phyloP scores from a whole-genome alignment of 1,284 basidiomycete species.

The Coniferiporia weirii region DNA sequence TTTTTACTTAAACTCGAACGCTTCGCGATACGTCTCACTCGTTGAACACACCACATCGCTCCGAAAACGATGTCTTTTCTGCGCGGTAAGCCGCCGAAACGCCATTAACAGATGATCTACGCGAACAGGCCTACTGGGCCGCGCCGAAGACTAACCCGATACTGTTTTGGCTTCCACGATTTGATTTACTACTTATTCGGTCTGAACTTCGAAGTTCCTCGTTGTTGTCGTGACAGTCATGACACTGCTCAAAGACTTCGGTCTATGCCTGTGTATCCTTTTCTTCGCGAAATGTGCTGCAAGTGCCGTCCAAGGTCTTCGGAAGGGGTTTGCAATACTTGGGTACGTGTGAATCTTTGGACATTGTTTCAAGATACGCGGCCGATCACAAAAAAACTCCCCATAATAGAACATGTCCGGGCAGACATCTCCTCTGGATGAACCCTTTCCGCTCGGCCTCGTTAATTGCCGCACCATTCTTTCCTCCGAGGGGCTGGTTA shows the following conservation, averaged over 20 bases:
- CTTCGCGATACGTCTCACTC: too few relatives aligned
- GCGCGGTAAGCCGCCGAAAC: too few relatives aligned
- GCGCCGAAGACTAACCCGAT: too few relatives aligned
- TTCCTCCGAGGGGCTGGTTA: conserved; percentile 13
- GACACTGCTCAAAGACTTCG: not conserved
- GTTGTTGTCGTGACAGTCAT: too few relatives aligned
- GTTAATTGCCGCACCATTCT: not conserved
- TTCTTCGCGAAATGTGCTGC: not conserved
- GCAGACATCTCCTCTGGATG: conserved; percentile 3
- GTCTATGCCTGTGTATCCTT: not conserved
- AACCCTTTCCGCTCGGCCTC: conserved; percentile 4
- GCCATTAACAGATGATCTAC: too few relatives aligned
- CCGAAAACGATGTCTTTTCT: too few relatives aligned
- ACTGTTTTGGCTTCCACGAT: too few relatives aligned
- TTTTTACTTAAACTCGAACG: too few relatives aligned
- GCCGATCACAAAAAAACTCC: not conserved
- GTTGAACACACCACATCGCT: too few relatives aligned
- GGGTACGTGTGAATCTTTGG: not conserved
- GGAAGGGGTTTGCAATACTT: not conserved
- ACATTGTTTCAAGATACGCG: not conserved
- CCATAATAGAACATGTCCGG: conserved; percentile 8
- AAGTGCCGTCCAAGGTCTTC: not conserved
- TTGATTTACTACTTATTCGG: too few relatives aligned
- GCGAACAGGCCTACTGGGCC: too few relatives aligned
- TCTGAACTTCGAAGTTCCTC: too few relatives aligned